phyloP scores from a whole-genome alignment of 257 asterid species.

The Solanum ahanhuiri region DNA sequence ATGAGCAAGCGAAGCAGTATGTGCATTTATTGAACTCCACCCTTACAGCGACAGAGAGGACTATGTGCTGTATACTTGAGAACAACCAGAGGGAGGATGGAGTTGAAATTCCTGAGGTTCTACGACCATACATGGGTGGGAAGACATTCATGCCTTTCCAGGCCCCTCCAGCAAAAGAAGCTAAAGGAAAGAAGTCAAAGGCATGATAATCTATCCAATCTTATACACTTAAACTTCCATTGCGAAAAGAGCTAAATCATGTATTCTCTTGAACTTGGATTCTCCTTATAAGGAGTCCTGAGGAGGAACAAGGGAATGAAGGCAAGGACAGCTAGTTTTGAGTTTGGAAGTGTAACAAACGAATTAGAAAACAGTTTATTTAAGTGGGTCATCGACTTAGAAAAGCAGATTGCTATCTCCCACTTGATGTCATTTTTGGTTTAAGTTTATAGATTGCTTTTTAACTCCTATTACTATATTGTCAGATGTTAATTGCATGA shows the following conservation, averaged over 20 bases:
- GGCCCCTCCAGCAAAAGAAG: slow-evolving; percentile 31
- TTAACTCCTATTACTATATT: background rate
- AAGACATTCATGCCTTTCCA: slow-evolving; percentile 61
- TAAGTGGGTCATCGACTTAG: background rate
- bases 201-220: background rate
- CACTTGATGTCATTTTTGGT: background rate
- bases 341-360: background rate
- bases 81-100: slow-evolving; percentile 86
- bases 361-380: background rate
- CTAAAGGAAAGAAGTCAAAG: slow-evolving; percentile 55
- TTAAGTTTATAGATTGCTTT: background rate
- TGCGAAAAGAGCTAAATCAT: background rate
- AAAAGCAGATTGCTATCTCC: background rate
- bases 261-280: background rate
- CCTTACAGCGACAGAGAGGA: slow-evolving; percentile 93
- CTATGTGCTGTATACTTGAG: slow-evolving; percentile 82
- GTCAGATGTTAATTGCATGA: background rate
- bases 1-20: slow-evolving; percentile 63
- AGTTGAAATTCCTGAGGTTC: slow-evolving; percentile 73
- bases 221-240: background rate
- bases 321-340: background rate
- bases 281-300: background rate
- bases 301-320: background rate
- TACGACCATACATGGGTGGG: slow-evolving; percentile 66
- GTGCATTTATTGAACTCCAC: slow-evolving; percentile 93